phyloP scores from a whole-genome alignment of 2,329 filamentous ascomycete species.

The Paecilomyces sp. region DNA sequence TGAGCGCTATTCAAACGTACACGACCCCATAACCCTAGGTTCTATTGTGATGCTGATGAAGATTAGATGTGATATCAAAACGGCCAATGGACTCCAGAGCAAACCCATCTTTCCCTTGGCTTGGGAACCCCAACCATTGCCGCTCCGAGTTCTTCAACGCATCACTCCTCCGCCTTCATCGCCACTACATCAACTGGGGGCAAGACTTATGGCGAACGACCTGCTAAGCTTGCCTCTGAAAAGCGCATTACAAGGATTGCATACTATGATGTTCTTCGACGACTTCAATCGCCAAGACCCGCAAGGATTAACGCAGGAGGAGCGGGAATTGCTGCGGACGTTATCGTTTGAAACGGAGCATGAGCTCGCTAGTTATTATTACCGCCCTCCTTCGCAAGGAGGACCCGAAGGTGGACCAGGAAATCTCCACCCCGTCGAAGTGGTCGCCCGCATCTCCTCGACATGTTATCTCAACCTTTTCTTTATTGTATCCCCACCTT shows the following conservation, averaged over 20 bases:
- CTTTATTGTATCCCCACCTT: conserved; percentile 26
- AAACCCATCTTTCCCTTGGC: conserved; percentile 27
- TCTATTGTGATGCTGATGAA: conserved; percentile 3
- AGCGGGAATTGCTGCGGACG: conserved; percentile 25
- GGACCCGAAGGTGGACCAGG: not conserved
- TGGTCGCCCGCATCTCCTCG: conserved; percentile 21
- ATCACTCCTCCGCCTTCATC: conserved; percentile 21
- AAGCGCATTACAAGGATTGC: conserved; percentile 17
- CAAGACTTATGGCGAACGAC: conserved; percentile 19
- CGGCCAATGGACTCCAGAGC: conserved; percentile 24
- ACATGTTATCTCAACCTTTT: conserved; percentile 25
- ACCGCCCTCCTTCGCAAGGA: conserved; percentile 6
- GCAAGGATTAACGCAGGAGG: conserved; percentile 12
- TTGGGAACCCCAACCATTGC: conserved; percentile 24
- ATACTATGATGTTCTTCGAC: conserved; percentile 27
- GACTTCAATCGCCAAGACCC: conserved; percentile 16
- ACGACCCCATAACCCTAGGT: conserved; percentile 1
- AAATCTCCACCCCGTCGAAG: conserved; percentile 19
- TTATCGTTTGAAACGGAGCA: conserved; percentile 29
- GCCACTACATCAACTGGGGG: conserved; percentile 16
- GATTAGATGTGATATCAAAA: conserved; percentile 26
- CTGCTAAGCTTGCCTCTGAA: conserved; percentile 21
- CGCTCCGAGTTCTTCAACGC: conserved; percentile 16
- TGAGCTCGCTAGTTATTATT: conserved; percentile 31
- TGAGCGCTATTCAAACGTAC: conserved; percentile 23